These are phyloP conservation scores for Microcos paniculata DNA, from an alignment of 345 rosid species.

Conservation along the genomic window DNA sequence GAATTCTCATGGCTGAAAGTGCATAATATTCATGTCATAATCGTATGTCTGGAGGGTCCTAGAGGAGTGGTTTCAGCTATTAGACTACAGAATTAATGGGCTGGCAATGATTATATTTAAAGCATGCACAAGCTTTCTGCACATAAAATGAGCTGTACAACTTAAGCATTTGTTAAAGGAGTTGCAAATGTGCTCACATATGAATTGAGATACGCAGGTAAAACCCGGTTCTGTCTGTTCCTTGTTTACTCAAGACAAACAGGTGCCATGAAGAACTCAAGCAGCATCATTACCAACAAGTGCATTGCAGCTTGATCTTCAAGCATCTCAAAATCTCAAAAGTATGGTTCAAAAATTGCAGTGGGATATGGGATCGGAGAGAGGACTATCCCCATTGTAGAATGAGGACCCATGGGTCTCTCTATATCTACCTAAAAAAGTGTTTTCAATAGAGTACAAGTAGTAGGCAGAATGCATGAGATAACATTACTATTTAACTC, in stretches of 20 bases:
- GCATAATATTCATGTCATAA: conserved; percentile 4
- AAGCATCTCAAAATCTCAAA: neutral
- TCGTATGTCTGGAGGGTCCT: neutral
- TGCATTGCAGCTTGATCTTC: neutral
- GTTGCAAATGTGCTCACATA: neutral
- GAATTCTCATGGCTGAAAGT: neutral
- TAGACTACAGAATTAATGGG: neutral
- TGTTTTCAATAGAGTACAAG: neutral
- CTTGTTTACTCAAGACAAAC: neutral
- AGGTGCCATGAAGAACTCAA: neutral
- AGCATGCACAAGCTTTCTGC: neutral
- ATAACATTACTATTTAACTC: neutral
- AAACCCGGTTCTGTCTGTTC: neutral
- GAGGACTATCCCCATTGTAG: neutral
- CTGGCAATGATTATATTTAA: neutral
- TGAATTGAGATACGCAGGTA: neutral
- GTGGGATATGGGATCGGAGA: neutral
- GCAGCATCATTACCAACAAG: neutral
- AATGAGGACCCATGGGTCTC: neutral
- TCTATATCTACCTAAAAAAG: neutral
- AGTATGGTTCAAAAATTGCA: neutral
- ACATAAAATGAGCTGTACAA: neutral
- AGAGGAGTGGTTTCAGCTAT: neutral
- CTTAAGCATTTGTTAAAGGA: neutral
- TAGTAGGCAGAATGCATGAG: neutral